These are phyloP conservation scores for Teunomyces stri DNA, from an alignment of 805 yeast species.

Conservation along the genomic window DNA sequence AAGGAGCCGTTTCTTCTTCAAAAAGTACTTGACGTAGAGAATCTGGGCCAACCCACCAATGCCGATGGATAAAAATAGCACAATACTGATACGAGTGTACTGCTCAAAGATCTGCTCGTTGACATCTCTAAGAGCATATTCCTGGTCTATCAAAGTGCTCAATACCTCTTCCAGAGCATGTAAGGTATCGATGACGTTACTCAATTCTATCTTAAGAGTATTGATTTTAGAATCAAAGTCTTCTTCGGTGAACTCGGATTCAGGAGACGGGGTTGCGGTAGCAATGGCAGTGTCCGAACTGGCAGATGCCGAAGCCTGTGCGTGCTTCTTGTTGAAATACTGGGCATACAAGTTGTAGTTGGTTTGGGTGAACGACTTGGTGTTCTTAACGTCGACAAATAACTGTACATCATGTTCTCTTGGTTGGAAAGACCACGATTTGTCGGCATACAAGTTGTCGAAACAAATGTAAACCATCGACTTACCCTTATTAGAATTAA, in stretches of 20 bases:
- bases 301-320: slow-evolving; percentile 8
- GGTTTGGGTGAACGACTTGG: slow-evolving; percentile 31
- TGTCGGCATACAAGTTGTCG: slow-evolving; percentile 40
- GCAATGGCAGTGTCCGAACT: slow-evolving; percentile 7
- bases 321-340: slow-evolving; percentile 23
- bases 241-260: slow-evolving; percentile 22
- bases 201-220: slow-evolving; percentile 29
- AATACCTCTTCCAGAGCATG: slow-evolving; percentile 26
- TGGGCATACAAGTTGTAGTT: slow-evolving; percentile 36
- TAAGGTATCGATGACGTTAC: slow-evolving; percentile 29
- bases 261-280: background rate
- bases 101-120: slow-evolving; percentile 38
- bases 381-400: slow-evolving; percentile 34
- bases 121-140: slow-evolving; percentile 32
- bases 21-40: slow-evolving; percentile 27
- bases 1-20: slow-evolving; percentile 25
- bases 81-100: slow-evolving; percentile 29
- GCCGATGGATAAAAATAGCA: slow-evolving; percentile 24
- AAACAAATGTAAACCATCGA: slow-evolving; percentile 38
- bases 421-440: slow-evolving; percentile 42
- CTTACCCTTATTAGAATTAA: slow-evolving; percentile 21
- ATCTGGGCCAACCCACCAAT: slow-evolving; percentile 31
- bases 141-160: slow-evolving; percentile 29
- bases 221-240: slow-evolving; percentile 33
- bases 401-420: slow-evolving; percentile 30